Base-by-base conservation (phyloP, 345 rosid genomes). In the Diplotaxis tenuifolia region DNA sequence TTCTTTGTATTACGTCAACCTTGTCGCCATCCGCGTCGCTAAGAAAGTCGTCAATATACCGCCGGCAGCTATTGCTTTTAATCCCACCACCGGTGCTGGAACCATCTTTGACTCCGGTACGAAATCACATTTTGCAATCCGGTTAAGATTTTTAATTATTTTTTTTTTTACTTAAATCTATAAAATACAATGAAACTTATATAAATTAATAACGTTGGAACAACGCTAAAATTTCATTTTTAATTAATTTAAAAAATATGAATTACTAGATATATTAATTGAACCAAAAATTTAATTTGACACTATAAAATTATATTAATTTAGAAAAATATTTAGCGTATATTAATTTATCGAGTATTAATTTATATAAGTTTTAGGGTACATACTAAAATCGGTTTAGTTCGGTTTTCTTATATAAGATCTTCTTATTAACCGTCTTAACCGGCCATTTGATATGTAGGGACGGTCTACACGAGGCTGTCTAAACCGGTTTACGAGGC, bases 91-190 rank as follows among this genome's bases (percentile, higher is more conserved):
- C 2, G 97, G 98, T 1, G 90, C 95, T 4, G 98, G 97, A 15
- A 94, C 98, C 74, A 85, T 91, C 77, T 62, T 94, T 56, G 98
- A 94, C 80, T 91, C 98, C 4, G 98, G 98, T 89, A 78, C 69
- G 20, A 49, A 0, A 23, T n/a, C 25, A 18, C 15, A 19, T 28
- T 4, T 54, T 56, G 6, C 18, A 34, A 22, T 4, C 28, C 70
- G 10, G 18, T 56, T 54, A 20, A 15, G 4, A 3, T 54, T 10
- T 4, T 11, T 21, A 6, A 0, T 32, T 22, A 10, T 20, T 45
- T 70, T 59, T 28, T 54, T n/a, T 6, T 5, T 29, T n/a, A n/a
- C n/a, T 29, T 29, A 1, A 29, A 5, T 29, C 32, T 28, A 23
- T 55, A 22, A 11, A 22, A 52, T 31, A 12, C 2, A 11, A 11